phyloP scores from a whole-genome alignment of 768 basidiomycete species.

The Pulveroboletus sp. region DNA sequence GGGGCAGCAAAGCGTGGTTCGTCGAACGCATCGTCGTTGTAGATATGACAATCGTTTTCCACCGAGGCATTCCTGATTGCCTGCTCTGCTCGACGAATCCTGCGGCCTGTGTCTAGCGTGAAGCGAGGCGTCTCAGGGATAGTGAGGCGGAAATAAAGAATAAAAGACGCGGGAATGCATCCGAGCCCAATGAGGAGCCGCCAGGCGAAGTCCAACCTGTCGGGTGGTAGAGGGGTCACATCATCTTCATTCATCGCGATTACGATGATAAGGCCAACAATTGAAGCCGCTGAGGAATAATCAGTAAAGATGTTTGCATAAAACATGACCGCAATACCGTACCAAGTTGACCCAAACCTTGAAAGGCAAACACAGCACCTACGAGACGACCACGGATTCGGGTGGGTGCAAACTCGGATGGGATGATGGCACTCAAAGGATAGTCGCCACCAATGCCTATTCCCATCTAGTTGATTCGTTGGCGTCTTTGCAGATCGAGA shows the following conservation, averaged over 20 bases:
- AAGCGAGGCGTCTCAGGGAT: constrained; percentile 85
- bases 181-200: constrained; percentile 82
- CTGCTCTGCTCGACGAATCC: constrained; percentile 62
- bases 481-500: neutral
- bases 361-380: constrained; percentile 76
- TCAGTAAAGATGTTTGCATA: neutral
- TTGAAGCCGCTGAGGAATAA: constrained; percentile 45
- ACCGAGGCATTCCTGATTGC: constrained; percentile 66
- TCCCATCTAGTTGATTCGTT: constrained; percentile 51
- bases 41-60: constrained; percentile 42
- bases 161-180: constrained; percentile 68
- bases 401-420: constrained; percentile 78
- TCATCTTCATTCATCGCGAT: constrained; percentile 59
- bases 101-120: constrained; percentile 86
- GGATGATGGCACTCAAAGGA: constrained; percentile 75
- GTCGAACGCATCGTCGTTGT: constrained; percentile 47
- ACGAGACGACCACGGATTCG: constrained; percentile 76
- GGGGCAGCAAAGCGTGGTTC: constrained; percentile 56
- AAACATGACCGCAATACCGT: constrained; percentile 20
- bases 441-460: constrained; percentile 85
- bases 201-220: constrained; percentile 71
- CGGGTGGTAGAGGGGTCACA: constrained; percentile 35
- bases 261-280: constrained; percentile 60
- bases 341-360: constrained; percentile 86
- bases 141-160: constrained; percentile 84